Evolutionary conservation across 2,329 filamentous ascomycete species (phyloP), one percentile per base, ranked within the genome.

Genomic region (Aspergillus phoenicis): DNA sequence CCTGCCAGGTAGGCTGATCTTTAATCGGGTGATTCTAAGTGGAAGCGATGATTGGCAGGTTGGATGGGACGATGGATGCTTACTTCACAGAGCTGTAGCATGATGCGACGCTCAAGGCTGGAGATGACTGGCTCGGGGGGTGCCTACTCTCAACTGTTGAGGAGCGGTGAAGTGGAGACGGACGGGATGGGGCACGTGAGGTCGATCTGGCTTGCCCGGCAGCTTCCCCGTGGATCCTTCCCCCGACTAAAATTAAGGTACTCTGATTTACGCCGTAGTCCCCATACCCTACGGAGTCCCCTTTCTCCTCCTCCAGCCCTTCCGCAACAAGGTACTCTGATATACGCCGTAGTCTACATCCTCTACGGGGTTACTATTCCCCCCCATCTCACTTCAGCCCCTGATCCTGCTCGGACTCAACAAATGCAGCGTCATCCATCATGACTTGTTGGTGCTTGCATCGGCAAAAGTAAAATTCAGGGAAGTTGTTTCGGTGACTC

Each of bases 111-210:
- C 52, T 43, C 52, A 39, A 43, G 38, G 52, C 52, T 24, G n/a
- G 52, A 43, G 24, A 38, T 38, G n/a, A 41, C 36, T 41, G 36
- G 33, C 52, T 36, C 39, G 13, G 17, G 8, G 22, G 24, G 22
- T 28, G 39, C 33, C 10, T 36, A 36, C 33, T 36, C 64, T 66
- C 61, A 65, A 66, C 48, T 41, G 64, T 65, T 66, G 63, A 63
- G 66, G 59, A 62, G 67, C 63, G 67, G 66, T 67, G 62, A 36
- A 67, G 53, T 53, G 53, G 52, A 22, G 59, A 57, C 45, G 26
- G 59, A 57, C 45, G 24, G 11, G 30, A 56, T 47, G 49, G 52
- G 47, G 49, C 57, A 62, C 60, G 62, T 66, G 59, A 60, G 45
- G 60, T 48, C 59, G 53, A 61, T 63, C 60, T 63, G 64, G 64